These are phyloP conservation scores for Hortiboletus campestris DNA, from an alignment of 768 basidiomycete species.

Conservation along the genomic window DNA sequence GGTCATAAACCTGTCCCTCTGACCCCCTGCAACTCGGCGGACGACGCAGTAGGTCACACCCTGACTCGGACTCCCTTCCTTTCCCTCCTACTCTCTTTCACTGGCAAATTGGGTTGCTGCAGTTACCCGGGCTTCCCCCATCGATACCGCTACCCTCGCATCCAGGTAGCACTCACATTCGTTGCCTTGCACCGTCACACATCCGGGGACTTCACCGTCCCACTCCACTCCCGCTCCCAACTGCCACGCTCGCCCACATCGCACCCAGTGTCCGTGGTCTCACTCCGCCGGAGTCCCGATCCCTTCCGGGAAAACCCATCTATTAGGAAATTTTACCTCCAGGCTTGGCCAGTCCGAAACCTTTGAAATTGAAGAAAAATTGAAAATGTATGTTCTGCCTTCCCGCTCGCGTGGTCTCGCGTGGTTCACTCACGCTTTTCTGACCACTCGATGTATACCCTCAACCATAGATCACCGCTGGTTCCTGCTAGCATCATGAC, in stretches of 20 bases:
- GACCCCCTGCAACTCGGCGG: too few species aligned
- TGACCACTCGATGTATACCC: not conserved
- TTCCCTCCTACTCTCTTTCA: not conserved
- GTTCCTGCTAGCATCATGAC: conserved; percentile 19
- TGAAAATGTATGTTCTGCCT: conserved; percentile 6
- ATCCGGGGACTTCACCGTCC: not conserved
- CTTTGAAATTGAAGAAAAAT: not conserved
- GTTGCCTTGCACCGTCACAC: not conserved
- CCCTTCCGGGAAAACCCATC: too few species aligned
- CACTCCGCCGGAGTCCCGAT: not conserved
- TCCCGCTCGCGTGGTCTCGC: not conserved
- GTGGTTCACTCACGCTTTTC: not conserved
- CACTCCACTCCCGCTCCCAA: not conserved
- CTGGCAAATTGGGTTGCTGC: not conserved
- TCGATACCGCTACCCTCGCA: not conserved
- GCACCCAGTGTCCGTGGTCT: too few species aligned
- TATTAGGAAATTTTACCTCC: too few species aligned
- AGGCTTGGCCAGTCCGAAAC: not conserved
- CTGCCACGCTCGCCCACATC: not conserved
- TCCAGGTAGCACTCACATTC: not conserved
- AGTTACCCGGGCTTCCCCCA: not conserved
- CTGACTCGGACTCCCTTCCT: too few species aligned
- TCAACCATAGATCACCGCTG: conserved; percentile 6
- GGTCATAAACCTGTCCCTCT: conserved; percentile 12
- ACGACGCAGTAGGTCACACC: too few species aligned